Evolutionary conservation across 2,329 filamentous ascomycete species (phyloP).

Genomic region (Fusarium burgessii): DNA sequence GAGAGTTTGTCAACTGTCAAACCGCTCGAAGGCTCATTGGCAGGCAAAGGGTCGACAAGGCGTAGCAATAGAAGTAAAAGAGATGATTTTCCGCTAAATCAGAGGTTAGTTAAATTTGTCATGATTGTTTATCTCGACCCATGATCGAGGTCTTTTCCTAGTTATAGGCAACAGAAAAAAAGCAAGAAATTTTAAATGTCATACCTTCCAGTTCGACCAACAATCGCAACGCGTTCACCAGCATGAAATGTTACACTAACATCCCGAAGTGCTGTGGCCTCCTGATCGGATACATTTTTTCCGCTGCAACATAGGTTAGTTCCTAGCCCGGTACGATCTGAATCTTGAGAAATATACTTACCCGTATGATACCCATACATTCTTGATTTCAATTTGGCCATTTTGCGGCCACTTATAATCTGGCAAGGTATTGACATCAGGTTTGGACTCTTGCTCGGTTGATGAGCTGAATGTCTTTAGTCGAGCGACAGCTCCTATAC

Average conservation of each 20-base stretch:
- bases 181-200: too few relatives aligned
- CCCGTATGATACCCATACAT: conserved; percentile 27
- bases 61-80: conserved; percentile 54
- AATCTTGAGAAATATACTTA: background rate
- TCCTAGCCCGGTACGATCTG: background rate
- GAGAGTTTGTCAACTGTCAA: conserved; percentile 58
- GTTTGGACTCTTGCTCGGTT: conserved; percentile 1
- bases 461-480: conserved; percentile 17
- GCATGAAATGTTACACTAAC: conserved; percentile 2
- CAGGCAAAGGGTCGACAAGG: conserved; percentile 52
- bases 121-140: too few relatives aligned
- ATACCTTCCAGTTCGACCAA: conserved; percentile 22
- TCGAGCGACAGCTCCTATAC: conserved; percentile 47
- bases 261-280: conserved; percentile 7
- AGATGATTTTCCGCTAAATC: conserved; percentile 56
- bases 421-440: background rate
- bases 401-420: conserved; percentile 14
- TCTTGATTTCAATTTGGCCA: conserved; percentile 4
- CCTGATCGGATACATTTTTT: background rate
- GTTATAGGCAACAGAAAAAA: too few relatives aligned
- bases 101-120: too few relatives aligned
- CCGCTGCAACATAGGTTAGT: background rate
- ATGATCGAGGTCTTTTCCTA: too few relatives aligned
- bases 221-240: conserved; percentile 8
- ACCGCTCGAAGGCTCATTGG: conserved; percentile 1